These are phyloP conservation scores for Pichia sp. DNA, from an alignment of 1,139 yeast genomes.

Conservation along the genomic window DNA sequence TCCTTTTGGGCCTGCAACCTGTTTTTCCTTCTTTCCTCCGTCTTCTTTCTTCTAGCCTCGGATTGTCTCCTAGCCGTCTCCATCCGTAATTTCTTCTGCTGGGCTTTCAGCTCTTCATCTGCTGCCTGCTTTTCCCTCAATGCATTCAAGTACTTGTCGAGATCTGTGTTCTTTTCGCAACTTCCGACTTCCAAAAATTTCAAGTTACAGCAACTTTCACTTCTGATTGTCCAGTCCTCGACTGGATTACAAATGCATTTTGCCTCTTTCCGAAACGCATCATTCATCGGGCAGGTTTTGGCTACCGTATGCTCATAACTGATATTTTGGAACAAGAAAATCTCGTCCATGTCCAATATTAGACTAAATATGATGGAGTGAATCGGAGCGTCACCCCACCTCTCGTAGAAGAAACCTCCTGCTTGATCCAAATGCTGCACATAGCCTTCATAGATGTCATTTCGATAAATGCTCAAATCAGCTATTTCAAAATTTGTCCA, in stretches of 20 bases:
- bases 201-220: constrained; percentile 30
- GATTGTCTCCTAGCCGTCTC: constrained; percentile 26
- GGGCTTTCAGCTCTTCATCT: constrained; percentile 14
- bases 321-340: constrained; percentile 54
- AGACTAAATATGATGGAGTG: constrained; percentile 57
- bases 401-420: constrained; percentile 59
- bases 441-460: constrained; percentile 44
- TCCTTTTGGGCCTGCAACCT: constrained; percentile 9
- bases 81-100: constrained; percentile 20
- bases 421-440: constrained; percentile 48
- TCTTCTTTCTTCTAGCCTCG: constrained; percentile 24
- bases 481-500: constrained; percentile 64
- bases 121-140: constrained; percentile 14
- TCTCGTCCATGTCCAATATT: constrained; percentile 41
- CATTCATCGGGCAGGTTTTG: constrained; percentile 51
- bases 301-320: constrained; percentile 57
- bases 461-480: constrained; percentile 48
- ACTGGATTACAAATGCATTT: constrained; percentile 49
- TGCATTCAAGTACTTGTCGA: constrained; percentile 20
- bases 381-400: constrained; percentile 67
- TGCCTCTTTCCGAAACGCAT: constrained; percentile 38
- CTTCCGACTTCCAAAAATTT: constrained; percentile 24
- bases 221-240: constrained; percentile 37
- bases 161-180: constrained; percentile 23
- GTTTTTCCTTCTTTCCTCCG: constrained; percentile 25